Base-by-base conservation (phyloP, 257 asterid genomes). In the Striga asiatica region DNA sequence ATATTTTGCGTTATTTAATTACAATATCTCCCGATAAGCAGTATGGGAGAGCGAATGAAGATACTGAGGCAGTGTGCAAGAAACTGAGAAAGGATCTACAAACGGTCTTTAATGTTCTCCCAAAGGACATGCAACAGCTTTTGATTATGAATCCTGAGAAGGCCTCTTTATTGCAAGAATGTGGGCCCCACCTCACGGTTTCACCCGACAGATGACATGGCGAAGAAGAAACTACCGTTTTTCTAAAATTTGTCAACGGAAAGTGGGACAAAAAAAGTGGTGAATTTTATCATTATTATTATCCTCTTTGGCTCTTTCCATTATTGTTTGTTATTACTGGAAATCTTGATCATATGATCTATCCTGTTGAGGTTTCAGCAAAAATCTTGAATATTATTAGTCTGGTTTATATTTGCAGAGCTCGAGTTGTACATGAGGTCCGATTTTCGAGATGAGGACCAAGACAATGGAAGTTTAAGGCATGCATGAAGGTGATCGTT, bases 111-210 rank as follows among this genome's bases (percentile, higher is more conserved):
- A 74, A 54, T 37, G 75, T 82, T 59, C 89, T 92, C 17, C 85
- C 98, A 0, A 70, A 72, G 68, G 98, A 92, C 67, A 32, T 84
- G 72, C 97, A 88, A 52, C 83, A 88, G 74, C 97, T 87, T 64
- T 73, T 91, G 50, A 68, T 82, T 55, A 84, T 82, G 93, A 92
- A 82, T 57, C 94, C 98, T 3, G 78, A 70, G 31, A 80, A 79
- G 66, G 88, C 92, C 13, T 71, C 76, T 51, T 94, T 92, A 65
- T 68, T 85, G 18, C 55, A 58, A 69, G 78, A 62, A 74, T 65
- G 23, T 4, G 48, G 17, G 18, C 23, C 48, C 14, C 21, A 16
- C 2, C 38, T 22, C 62, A 3, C 8, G 50, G 50, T 43, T 43
- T 60, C 77, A 19, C 66, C 64, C 51, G 4, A 43, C 27, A 69